Evolutionary conservation across 106 monocot species (phyloP).

Genomic region (Iris macrosiphon): DNA sequence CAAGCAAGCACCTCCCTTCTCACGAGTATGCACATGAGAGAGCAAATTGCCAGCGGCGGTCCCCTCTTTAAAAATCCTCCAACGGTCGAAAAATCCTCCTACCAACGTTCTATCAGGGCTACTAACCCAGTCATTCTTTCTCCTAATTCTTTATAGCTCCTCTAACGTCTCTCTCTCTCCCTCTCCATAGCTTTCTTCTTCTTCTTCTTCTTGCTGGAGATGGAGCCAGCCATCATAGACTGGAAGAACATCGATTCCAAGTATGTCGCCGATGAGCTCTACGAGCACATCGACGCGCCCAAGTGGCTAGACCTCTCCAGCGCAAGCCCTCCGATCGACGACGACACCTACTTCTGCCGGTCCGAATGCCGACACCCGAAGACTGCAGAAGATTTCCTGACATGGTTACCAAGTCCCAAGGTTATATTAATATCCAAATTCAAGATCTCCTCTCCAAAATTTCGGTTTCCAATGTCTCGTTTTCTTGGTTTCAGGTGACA

Average conservation of each 20-base stretch:
- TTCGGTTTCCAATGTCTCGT: neutral
- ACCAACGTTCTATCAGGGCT: neutral
- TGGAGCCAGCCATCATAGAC: conserved; percentile 87
- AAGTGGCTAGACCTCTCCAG: conserved; percentile 70
- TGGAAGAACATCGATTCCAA: conserved; percentile 61
- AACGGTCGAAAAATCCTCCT: conserved; percentile 33
- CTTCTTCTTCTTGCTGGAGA: neutral
- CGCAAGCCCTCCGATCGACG: conserved; percentile 18
- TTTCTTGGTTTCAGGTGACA: conserved; percentile 1
- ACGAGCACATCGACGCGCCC: conserved; percentile 85
- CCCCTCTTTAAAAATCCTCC: neutral
- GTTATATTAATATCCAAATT: conserved; percentile 12
- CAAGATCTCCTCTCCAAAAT: too few species aligned
- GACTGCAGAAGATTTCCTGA: conserved; percentile 57
- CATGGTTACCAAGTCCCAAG: conserved; percentile 32
- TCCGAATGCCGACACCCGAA: conserved; percentile 86
- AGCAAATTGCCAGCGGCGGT: neutral
- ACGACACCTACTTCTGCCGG: conserved; percentile 93
- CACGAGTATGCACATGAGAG: too few species aligned
- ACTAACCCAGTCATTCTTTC: neutral
- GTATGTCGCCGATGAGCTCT: conserved; percentile 68
- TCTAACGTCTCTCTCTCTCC: conserved; percentile 3
- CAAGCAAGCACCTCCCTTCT: too few species aligned
- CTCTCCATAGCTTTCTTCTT: neutral
- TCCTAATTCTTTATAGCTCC: neutral